Conservation (phyloP, 169 alveolate species). For the Eimeria praecox region DNA sequence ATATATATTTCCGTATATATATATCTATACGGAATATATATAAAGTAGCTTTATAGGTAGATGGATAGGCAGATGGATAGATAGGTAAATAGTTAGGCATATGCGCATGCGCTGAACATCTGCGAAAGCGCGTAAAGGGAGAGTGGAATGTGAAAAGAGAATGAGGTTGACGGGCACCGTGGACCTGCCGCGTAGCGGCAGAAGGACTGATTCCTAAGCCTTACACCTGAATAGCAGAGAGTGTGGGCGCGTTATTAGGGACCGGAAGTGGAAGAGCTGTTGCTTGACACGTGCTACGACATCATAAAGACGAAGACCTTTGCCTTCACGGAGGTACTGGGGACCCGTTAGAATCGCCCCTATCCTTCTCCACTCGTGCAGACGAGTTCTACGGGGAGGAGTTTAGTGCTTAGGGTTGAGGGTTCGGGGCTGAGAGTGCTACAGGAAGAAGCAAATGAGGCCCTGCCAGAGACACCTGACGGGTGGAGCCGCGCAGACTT, state of each 20-base stretch:
- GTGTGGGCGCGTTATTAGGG: conserved; percentile 35
- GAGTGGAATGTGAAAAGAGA: not conserved
- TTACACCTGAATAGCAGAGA: not conserved
- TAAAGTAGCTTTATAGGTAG: not conserved
- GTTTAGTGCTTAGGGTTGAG: not conserved
- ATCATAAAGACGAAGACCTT: conserved; percentile 38
- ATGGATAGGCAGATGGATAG: not conserved
- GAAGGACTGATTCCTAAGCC: not conserved
- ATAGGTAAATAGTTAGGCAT: not conserved
- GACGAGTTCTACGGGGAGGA: not conserved
- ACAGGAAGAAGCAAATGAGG: conserved; percentile 47
- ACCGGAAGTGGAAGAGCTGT: conserved; percentile 39
- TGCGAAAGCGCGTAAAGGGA: not conserved
- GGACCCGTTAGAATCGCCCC: not conserved
- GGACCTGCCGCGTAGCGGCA: not conserved
- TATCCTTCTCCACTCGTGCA: not conserved
- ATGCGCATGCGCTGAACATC: not conserved
- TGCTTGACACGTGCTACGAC: conserved; percentile 69
- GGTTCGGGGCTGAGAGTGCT: conserved; percentile 4
- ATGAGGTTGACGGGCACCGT: not conserved
- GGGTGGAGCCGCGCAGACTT: conserved; percentile 37
- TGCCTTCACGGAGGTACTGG: conserved; percentile 65
- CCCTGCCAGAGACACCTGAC: conserved; percentile 27
- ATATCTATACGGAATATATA: not conserved
- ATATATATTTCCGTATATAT: not conserved